A percentile compares a stretch with the other conserved stretches of the same genome.
Evolutionary conservation across 2,329 filamentous ascomycete species (phyloP).

Genomic region (Penicillium sclerotigenum): DNA sequence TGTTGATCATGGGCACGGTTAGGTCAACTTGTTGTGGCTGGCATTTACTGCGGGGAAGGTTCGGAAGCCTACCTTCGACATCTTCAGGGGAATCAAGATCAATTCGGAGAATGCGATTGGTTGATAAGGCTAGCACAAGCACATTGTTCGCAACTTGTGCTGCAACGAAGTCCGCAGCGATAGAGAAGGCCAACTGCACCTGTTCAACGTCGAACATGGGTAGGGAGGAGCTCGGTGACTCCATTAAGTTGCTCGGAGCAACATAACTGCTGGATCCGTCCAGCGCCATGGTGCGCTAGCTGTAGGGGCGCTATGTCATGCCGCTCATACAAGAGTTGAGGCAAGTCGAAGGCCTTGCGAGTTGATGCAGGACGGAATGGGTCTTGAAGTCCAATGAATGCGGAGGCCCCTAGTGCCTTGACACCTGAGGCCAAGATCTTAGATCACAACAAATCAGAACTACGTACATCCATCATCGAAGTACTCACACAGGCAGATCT

Average conservation of each 20-base stretch:
- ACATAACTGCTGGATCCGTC: slow-evolving; percentile 70
- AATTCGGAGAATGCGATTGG: slow-evolving; percentile 87
- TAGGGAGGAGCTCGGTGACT: slow-evolving; percentile 58
- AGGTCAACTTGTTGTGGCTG: slow-evolving; percentile 11
- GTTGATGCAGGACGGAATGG: slow-evolving; percentile 19
- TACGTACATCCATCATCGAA: not conserved
- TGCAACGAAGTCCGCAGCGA: slow-evolving; percentile 92
- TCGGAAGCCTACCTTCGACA: slow-evolving; percentile 69
- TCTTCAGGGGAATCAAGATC: slow-evolving; percentile 91
- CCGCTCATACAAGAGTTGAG: slow-evolving; percentile 17
- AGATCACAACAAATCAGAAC: not conserved
- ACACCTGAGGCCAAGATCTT: slow-evolving; percentile 5
- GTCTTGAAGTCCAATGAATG: slow-evolving; percentile 17
- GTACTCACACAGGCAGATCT: not conserved
- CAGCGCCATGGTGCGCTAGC: slow-evolving; percentile 61
- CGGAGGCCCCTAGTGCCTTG: slow-evolving; percentile 8
- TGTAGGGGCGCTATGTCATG: slow-evolving; percentile 30
- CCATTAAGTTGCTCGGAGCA: slow-evolving; percentile 60
- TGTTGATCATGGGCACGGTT: slow-evolving; percentile 39
- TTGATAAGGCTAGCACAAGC: slow-evolving; percentile 84
- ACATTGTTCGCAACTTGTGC: slow-evolving; percentile 98
- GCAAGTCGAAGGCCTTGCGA: slow-evolving; percentile 8
- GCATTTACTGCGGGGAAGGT: slow-evolving; percentile 12
- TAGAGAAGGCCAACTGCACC: slow-evolving; percentile 89
- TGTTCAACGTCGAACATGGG: slow-evolving; percentile 94